These are phyloP conservation scores for Phalaenopsis equestris DNA, from an alignment of 106 monocot genomes.

Conservation along the genomic window DNA sequence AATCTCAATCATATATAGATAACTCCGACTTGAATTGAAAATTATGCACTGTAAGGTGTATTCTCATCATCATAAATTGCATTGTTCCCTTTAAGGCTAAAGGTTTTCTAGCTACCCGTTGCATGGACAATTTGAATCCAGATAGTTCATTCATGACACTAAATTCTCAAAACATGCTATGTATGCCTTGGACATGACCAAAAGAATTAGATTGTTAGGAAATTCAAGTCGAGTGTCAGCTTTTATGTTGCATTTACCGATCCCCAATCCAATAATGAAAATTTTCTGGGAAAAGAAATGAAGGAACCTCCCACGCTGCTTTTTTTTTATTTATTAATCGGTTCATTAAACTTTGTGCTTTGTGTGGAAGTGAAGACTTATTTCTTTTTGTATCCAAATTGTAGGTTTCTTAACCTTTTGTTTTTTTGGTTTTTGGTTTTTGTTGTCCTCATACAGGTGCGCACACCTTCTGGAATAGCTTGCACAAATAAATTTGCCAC, in stretches of 20 bases:
- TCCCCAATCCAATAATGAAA: not conserved
- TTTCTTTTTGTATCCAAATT: not conserved
- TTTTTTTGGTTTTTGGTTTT: not conserved
- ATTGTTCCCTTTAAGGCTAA: too few species aligned
- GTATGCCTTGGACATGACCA: not conserved
- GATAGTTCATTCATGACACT: too few species aligned
- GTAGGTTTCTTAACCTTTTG: not conserved
- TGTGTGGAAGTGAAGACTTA: not conserved
- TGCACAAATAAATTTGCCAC: constrained; percentile 82
- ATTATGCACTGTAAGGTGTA: not conserved
- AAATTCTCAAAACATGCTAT: not conserved
- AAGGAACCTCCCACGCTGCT: not conserved
- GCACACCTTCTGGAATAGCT: constrained; percentile 75
- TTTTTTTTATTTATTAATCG: not conserved
- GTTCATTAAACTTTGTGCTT: too few species aligned
- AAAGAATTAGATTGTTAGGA: not conserved
- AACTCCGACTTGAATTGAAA: not conserved
- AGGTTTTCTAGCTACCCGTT: too few species aligned
- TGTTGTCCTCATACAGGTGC: constrained; percentile 32
- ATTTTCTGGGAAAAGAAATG: not conserved
- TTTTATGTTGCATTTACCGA: not conserved
- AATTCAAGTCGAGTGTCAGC: not conserved
- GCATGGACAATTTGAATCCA: too few species aligned
- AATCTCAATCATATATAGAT: not conserved
- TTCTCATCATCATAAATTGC: not conserved